Evolutionary conservation across 2,329 filamentous ascomycete genomes (phyloP).

Genomic region (Ophiocordyceps camponoti-floridani): DNA sequence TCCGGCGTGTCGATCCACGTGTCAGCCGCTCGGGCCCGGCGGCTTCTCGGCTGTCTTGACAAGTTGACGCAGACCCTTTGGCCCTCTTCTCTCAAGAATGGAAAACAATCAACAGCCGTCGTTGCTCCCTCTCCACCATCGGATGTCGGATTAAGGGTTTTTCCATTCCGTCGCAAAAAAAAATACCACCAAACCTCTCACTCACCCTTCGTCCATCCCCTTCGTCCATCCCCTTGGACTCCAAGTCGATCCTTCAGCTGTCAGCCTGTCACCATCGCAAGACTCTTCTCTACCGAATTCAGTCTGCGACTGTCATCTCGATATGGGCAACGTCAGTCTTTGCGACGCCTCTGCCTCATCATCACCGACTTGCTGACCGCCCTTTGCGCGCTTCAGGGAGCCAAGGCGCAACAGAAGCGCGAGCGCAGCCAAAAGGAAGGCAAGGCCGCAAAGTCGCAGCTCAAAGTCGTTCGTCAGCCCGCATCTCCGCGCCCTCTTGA

Average conservation of each 20-base stretch:
- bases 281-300: not conserved
- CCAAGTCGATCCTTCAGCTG: not conserved
- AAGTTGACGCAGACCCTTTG: too few species aligned
- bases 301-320: not conserved
- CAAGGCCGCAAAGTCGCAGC: slow-evolving; percentile 44
- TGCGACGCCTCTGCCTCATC: not conserved
- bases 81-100: too few species aligned
- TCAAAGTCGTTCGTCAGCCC: slow-evolving; percentile 41
- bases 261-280: not conserved
- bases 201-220: not conserved
- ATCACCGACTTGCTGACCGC: not conserved
- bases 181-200: not conserved
- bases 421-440: slow-evolving; percentile 50
- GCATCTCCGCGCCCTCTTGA: not conserved
- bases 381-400: slow-evolving; percentile 25
- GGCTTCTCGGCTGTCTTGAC: too few species aligned
- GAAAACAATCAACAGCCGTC: too few species aligned
- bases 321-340: not conserved
- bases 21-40: too few species aligned
- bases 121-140: not conserved
- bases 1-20: too few species aligned
- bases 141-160: not conserved
- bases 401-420: slow-evolving; percentile 53
- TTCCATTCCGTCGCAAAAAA: not conserved
- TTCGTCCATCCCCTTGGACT: not conserved